Base-by-base conservation (phyloP, 352 stramenopile species). In the Globisporangium orthogonon region DNA sequence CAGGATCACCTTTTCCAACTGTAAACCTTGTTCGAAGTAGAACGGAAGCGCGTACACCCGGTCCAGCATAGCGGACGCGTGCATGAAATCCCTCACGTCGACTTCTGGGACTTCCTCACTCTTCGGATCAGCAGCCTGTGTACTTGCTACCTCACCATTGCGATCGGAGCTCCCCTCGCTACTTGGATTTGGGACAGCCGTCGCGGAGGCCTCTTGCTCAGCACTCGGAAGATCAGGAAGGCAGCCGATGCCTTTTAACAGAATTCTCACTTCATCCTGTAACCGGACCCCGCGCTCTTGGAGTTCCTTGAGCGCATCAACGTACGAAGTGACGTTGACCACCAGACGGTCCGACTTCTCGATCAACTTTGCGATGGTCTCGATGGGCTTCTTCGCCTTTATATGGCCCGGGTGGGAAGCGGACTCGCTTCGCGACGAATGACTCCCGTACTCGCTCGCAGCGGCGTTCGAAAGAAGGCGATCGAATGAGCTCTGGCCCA, bases 301-400 rank as follows among this genome's bases (percentile, higher is more conserved):
- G 23, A 90, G 64, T 7, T 87, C 76, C 35, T 83, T 67, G 17
- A 94, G 60, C 11, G 68, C 71, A 23, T 65, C 70, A 0, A 82
- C 79, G 61, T 88, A 92, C 17, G 69, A 74, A 3, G 75, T 71
- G 18, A 94, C 78, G 52, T 90, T 83, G 23, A 93, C 69, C 10
- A 70, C 56, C 23, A 91, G 70, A 0, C 60, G 51, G 11, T 90
- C 70, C 2, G 79, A 65, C 46, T 92, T 89, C 49, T 86, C 73
- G 9, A 93, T 60, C 17, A 91, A 45, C 43, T 86, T 89, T 33
- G 70, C 69, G 28, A 91, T 69, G 11, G 66, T 68, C 59, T 89
- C 83, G 31, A 87, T 79, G 18, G 83, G 71, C 33, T 88, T 89
- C 43, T 90, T 92, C 30, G 72, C 53, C 59, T 77, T 79, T 30